Percentiles rank a stretch among this genome's conserved stretches.
Evolutionary conservation across 1,139 yeast species (phyloP).

Genomic region (Nematodospora anomalae): DNA sequence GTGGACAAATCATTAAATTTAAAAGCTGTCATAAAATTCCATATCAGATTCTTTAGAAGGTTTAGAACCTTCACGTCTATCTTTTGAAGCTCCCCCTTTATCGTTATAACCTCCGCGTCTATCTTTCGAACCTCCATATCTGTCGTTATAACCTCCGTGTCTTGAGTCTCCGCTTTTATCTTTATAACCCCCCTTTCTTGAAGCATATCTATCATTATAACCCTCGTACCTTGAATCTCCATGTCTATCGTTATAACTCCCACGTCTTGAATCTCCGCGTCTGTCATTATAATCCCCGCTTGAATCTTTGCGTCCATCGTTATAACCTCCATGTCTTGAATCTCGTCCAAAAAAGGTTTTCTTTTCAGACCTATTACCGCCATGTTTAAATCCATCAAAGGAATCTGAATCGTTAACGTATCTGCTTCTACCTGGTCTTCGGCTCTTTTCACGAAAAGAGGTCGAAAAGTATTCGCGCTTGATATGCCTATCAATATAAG

Average conservation of each 20-base stretch:
- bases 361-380: conserved; percentile 4
- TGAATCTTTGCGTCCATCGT: background rate
- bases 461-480: conserved; percentile 5
- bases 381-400: background rate
- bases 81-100: background rate
- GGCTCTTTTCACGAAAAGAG: too few species aligned
- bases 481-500: conserved; percentile 5
- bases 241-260: too few species aligned
- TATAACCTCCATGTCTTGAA: conserved; percentile 3
- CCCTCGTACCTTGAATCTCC: too few species aligned
- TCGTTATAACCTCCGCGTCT: background rate
- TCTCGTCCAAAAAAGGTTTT: conserved; percentile 1
- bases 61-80: background rate
- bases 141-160: too few species aligned
- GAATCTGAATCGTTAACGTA: background rate
- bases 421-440: conserved; percentile 5
- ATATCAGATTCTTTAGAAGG: too few species aligned
- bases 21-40: too few species aligned
- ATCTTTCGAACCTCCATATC: conserved; percentile 3
- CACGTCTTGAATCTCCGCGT: background rate
- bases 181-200: too few species aligned
- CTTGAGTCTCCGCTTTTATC: too few species aligned
- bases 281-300: background rate
- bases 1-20: too few species aligned
- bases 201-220: too few species aligned